phyloP scores from a whole-genome alignment of 2,329 filamentous ascomycete species.

The Hirsutella minnesotensis region DNA sequence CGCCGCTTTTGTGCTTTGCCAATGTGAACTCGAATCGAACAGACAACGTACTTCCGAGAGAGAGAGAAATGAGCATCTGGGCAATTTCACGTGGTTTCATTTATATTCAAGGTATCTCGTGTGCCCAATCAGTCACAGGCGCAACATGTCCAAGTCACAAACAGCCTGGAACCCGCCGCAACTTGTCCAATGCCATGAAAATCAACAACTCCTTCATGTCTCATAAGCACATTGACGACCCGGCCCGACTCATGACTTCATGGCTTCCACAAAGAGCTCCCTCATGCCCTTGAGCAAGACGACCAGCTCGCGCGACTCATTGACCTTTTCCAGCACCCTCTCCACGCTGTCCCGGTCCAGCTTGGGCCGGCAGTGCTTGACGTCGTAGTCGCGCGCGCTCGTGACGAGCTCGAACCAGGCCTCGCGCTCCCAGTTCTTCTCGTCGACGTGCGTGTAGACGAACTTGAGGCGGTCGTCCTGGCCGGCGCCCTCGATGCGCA shows the following conservation, averaged over 20 bases:
- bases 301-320: slow-evolving; percentile 65
- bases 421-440: slow-evolving; percentile 78
- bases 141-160: too few relatives aligned
- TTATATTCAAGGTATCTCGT: too few relatives aligned
- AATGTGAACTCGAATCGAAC: too few relatives aligned
- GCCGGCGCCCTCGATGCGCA: slow-evolving; percentile 82
- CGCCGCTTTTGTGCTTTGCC: too few relatives aligned
- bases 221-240: background rate
- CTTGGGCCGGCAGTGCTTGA: slow-evolving; percentile 71
- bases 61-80: too few relatives aligned
- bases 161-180: background rate
- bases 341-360: slow-evolving; percentile 70
- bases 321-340: slow-evolving; percentile 63
- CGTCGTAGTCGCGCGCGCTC: slow-evolving; percentile 70
- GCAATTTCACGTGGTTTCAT: too few relatives aligned
- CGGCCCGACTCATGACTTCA: slow-evolving; percentile 34
- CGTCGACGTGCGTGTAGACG: slow-evolving; percentile 75
- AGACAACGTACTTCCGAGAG: too few relatives aligned
- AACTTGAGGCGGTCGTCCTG: slow-evolving; percentile 80
- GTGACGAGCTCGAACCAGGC: slow-evolving; percentile 90
- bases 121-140: too few relatives aligned
- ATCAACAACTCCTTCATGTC: background rate
- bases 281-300: slow-evolving; percentile 72
- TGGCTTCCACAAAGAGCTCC: slow-evolving; percentile 59
- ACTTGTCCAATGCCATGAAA: background rate